These are phyloP conservation scores for Psilocybe sp. DNA, from an alignment of 768 basidiomycete species.

Conservation along the genomic window DNA sequence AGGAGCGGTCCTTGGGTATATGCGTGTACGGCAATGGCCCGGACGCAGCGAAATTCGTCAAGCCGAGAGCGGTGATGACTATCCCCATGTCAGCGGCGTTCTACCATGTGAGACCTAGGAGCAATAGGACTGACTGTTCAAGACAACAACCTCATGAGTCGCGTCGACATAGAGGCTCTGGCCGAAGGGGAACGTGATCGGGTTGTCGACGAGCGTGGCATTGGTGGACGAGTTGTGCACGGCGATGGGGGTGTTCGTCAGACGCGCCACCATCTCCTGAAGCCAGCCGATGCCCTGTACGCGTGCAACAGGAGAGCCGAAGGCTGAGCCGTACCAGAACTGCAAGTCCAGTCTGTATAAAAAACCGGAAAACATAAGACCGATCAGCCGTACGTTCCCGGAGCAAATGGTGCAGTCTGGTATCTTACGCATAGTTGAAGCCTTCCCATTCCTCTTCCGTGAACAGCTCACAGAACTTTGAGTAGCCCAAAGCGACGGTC, in stretches of 20 bases:
- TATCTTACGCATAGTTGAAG: slow-evolving; percentile 77
- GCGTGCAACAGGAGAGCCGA: slow-evolving; percentile 78
- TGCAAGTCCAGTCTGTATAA: slow-evolving; percentile 48
- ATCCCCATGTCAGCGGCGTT: neutral
- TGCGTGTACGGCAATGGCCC: slow-evolving; percentile 78
- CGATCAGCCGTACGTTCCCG: neutral
- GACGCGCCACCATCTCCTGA: slow-evolving; percentile 80
- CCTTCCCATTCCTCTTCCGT: slow-evolving; percentile 92
- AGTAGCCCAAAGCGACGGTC: slow-evolving; percentile 91
- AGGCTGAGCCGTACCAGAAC: slow-evolving; percentile 64
- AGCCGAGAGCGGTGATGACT: slow-evolving; percentile 85
- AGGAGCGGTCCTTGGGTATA: slow-evolving; percentile 62
- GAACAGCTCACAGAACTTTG: slow-evolving; percentile 88
- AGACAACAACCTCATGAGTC: slow-evolving; percentile 87
- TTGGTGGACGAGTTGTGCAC: slow-evolving; percentile 84
- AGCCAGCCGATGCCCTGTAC: slow-evolving; percentile 78
- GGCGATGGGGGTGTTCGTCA: slow-evolving; percentile 71
- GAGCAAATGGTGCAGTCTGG: neutral
- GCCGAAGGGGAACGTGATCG: slow-evolving; percentile 66
- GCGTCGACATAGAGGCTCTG: slow-evolving; percentile 84
- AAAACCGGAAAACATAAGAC: neutral
- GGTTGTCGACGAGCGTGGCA: slow-evolving; percentile 69
- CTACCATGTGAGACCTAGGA: neutral
- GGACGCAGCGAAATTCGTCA: slow-evolving; percentile 66
- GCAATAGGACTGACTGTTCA: slow-evolving; percentile 56